Percentiles rank a stretch among this genome's conserved stretches.
These are phyloP conservation scores for Fusarium dlaminii DNA, from an alignment of 2,329 filamentous ascomycete genomes.

Conservation along the genomic window DNA sequence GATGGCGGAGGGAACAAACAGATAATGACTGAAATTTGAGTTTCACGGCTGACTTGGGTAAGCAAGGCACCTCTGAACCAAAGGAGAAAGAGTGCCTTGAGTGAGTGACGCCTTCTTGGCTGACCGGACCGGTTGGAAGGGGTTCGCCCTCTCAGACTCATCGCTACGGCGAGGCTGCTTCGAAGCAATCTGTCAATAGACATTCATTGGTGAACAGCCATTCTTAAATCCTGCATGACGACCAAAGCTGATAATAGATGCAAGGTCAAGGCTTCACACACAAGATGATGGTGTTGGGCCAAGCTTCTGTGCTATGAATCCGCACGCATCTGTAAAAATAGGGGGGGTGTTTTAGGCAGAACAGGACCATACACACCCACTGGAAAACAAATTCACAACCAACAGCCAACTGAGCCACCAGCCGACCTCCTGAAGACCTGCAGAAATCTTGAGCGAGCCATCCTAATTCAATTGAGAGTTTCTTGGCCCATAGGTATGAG, in stretches of 20 bases:
- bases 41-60: neutral
- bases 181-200: neutral
- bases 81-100: neutral
- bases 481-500: neutral
- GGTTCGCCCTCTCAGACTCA: neutral
- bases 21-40: neutral
- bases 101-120: neutral
- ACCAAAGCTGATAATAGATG: neutral
- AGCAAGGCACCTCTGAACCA: neutral
- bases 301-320: neutral
- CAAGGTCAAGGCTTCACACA: neutral
- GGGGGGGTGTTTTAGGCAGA: conserved; percentile 11
- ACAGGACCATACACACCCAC: neutral
- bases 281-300: neutral
- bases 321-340: conserved; percentile 5
- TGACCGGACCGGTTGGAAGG: neutral
- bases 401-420: neutral
- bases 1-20: neutral
- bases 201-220: neutral
- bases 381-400: neutral
- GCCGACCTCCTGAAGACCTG: neutral
- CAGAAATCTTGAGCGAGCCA: neutral
- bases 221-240: neutral
- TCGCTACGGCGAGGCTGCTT: neutral
- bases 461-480: neutral